Evolutionary conservation across 2,329 filamentous ascomycete genomes (phyloP), one percentile per base, ranked within the genome.

Genomic region (Calonectria multiphialidica): DNA sequence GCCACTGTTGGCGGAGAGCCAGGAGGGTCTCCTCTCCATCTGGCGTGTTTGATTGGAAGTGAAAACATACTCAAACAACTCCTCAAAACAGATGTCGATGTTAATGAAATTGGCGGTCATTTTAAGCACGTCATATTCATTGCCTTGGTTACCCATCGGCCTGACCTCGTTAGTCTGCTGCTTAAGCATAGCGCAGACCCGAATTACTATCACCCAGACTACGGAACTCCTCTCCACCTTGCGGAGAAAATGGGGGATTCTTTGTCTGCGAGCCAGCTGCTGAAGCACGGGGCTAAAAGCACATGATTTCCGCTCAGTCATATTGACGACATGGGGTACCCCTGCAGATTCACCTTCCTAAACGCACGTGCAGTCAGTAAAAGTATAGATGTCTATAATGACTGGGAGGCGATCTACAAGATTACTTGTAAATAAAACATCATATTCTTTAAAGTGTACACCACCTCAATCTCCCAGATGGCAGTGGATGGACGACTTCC

Each of bases 51-150:
- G 1, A 61, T 61, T 16, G 71, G 71, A 21, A 83, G 81, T 37
- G 88, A 90, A 35, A 18, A n/a, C 0, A 28, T n/a, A 3, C 28
- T 65, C 1, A 16, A 37, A 21, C 7, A 3, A 13, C 10, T 65
- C 9, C 30, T 65, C 10, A 33, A 40, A 5, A 18, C 16, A n/a
- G 45, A 45, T 2, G 62, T 30, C 6, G 15, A 30, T 37, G n/a
- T 42, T 3, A 53, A 65, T 28, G 12, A 28, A 6, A 65, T 47
- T 21, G 45, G 45, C 21, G 62, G 62, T 23, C 23, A 49, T 40
- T 40, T 65, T 40, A 2, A 9, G 8, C 45, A 65, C 13, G 45
- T 47, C 3, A 13, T 65, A 9, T 65, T 65, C 45, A 47, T 35
- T 8, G 62, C 62, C 18, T 7, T 53, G 21, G n/a, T n/a, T 15